Evolutionary conservation across 495 filamentous ascomycete genomes (phyloP), one percentile per base, ranked within the genome.

Genomic region (Neurospora sp.): DNA sequence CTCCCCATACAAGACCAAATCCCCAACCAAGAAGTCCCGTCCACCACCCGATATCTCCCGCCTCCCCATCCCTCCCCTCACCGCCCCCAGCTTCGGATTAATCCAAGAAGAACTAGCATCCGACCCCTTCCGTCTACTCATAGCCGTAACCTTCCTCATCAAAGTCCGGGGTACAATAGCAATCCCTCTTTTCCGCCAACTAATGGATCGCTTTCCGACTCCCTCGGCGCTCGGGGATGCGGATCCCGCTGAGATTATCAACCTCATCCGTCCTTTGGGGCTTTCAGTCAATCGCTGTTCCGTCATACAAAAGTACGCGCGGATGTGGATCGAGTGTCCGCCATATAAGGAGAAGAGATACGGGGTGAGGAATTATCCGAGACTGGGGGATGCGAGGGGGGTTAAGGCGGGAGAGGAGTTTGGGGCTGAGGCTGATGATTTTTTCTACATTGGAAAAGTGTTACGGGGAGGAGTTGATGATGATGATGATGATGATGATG

Each of bases 71-170:
- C 93, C 93, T 8, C 86, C 88, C 0, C 88, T 94, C 45, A 82
- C 87, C 35, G 81, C 86, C 1, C 78, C 84, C 0, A 74, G 77
- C 37, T 97, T 96, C 78, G 94, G 94, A 0, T 84, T 97, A 17
- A 87, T 96, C 42, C 94, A 97, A 82, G 94, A 97, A 82, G 86
- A 90, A 73, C 87, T 96, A 53, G 87, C 90, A 3, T 78, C 84
- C 70, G 82, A 91, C 68, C 92, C 93, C 1, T 94, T 94, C 76
- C 86, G 86, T 7, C 84, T 96, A 7, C 86, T 96, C 16, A 83
- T 96, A 53, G 91, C 90, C 16, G 89, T 92, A 3, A 92, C 92
- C 0, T 95, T 97, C 73, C 86, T 98, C 6, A 97, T 94, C 79
- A 86, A 90, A 44, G 97, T 94, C 2, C 83, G 87, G 0, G 95